Percentiles rank a stretch among this genome's conserved stretches.
Conservation (phyloP, 495 filamentous ascomycete genomes). For the Neurospora hispaniola region DNA sequence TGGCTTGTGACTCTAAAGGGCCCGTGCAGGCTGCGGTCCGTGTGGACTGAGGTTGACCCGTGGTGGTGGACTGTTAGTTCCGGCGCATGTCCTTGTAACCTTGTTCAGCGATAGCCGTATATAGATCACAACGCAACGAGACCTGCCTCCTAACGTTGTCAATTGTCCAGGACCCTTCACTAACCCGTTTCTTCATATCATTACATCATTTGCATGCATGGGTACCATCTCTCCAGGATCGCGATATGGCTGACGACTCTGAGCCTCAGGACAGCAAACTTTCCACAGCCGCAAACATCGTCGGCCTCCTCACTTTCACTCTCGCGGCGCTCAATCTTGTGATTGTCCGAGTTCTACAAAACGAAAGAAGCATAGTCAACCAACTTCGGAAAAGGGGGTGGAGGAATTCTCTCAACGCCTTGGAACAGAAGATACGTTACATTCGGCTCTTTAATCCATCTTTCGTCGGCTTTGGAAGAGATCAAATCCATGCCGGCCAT, state of each 20-base stretch:
- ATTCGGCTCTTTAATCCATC: not conserved
- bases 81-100: not conserved
- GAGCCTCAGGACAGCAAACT: not conserved
- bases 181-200: not conserved
- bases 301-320: not conserved
- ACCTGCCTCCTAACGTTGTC: not conserved
- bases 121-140: not conserved
- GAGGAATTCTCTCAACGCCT: not conserved
- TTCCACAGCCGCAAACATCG: not conserved
- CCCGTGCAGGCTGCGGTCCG: not conserved
- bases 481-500: not conserved
- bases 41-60: not conserved
- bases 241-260: not conserved
- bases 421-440: not conserved
- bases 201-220: not conserved
- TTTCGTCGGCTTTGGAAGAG: not conserved
- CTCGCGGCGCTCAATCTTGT: not conserved
- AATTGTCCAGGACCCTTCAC: not conserved
- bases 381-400: not conserved
- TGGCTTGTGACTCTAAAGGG: not conserved
- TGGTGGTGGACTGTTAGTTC: not conserved
- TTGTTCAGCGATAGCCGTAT: not conserved
- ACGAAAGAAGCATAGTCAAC: not conserved
- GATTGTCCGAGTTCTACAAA: not conserved
- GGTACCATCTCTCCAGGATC: not conserved